Percentiles rank a stretch among this genome's conserved stretches.
phyloP scores from a whole-genome alignment of 2,329 filamentous ascomycete species.

The Dothiorella sarmentorum region DNA sequence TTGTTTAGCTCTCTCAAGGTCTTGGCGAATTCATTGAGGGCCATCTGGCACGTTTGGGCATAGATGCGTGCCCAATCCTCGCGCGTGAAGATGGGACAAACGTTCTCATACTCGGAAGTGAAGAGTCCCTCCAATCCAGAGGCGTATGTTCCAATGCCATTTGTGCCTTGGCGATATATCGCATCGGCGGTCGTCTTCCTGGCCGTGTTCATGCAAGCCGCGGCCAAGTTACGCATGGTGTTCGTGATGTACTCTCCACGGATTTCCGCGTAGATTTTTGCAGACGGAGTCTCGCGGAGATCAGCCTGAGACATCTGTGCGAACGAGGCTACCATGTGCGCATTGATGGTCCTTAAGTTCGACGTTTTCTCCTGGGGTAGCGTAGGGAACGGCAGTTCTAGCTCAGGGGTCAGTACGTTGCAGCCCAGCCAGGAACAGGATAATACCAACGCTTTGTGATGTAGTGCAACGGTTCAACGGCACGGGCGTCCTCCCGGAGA shows the following conservation, averaged over 20 bases:
- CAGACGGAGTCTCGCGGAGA: slow-evolving; percentile 61
- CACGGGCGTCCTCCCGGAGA: slow-evolving; percentile 70
- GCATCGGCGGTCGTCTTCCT: slow-evolving; percentile 71
- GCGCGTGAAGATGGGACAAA: slow-evolving; percentile 78
- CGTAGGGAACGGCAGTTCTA: slow-evolving; percentile 71
- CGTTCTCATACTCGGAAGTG: slow-evolving; percentile 83
- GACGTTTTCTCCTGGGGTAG: slow-evolving; percentile 72
- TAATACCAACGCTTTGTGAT: slow-evolving; percentile 72
- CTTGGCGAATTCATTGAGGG: slow-evolving; percentile 77
- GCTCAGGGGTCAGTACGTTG: slow-evolving; percentile 6
- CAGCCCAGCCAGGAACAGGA: background rate
- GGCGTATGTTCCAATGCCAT: slow-evolving; percentile 86
- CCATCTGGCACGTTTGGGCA: slow-evolving; percentile 71
- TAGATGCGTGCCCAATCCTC: slow-evolving; percentile 82
- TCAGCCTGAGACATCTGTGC: slow-evolving; percentile 46
- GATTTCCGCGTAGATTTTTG: slow-evolving; percentile 80
- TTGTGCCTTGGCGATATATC: slow-evolving; percentile 82
- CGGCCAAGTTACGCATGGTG: slow-evolving; percentile 79
- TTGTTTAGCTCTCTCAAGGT: slow-evolving; percentile 85
- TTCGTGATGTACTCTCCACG: slow-evolving; percentile 81
- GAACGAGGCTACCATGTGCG: slow-evolving; percentile 65
- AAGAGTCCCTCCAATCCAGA: slow-evolving; percentile 85
- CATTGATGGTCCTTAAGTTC: slow-evolving; percentile 75
- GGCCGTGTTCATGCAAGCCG: slow-evolving; percentile 76
- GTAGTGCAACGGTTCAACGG: slow-evolving; percentile 83